Evolutionary conservation across 1,284 basidiomycete genomes (phyloP).

Genomic region (Leccinum olivaceoglutinosum): DNA sequence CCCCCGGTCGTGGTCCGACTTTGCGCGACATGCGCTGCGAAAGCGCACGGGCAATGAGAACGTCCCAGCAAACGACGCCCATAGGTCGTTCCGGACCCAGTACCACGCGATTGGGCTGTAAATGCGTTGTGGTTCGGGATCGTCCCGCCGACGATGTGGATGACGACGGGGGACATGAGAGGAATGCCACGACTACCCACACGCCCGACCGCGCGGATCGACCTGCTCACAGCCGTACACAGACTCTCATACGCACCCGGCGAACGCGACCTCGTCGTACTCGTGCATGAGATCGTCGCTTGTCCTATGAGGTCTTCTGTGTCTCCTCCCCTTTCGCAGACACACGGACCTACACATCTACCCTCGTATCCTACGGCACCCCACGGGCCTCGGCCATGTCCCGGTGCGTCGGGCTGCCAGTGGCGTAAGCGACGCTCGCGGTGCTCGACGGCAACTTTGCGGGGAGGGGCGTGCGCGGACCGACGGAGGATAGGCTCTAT

Average conservation of each 20-base stretch:
- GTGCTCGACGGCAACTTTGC: conserved; percentile 66
- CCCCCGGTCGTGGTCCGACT: conserved; percentile 39
- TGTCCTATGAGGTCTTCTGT: not conserved
- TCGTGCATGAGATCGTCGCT: conserved; percentile 55
- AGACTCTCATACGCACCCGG: conserved; percentile 68
- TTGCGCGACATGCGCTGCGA: conserved; percentile 36
- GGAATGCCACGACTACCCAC: conserved; percentile 34
- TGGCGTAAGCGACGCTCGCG: conserved; percentile 72
- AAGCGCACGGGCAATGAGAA: conserved; percentile 7
- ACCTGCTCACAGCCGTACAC: conserved; percentile 71
- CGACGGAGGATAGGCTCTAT: conserved; percentile 58
- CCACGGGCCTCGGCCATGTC: conserved; percentile 78
- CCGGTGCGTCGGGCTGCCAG: conserved; percentile 81
- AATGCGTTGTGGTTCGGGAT: conserved; percentile 61
- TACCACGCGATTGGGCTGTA: conserved; percentile 31
- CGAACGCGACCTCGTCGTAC: conserved; percentile 85
- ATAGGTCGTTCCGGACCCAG: conserved; percentile 32
- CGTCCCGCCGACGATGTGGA: no score
- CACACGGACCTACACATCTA: conserved; percentile 66
- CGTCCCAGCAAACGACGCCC: conserved; percentile 27
- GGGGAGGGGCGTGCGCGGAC: conserved; percentile 61
- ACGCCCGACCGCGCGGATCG: conserved; percentile 56
- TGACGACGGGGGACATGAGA: not conserved
- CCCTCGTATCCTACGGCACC: conserved; percentile 70
- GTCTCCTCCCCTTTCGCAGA: not conserved